A percentile compares a stretch with the other conserved stretches of the same genome.
These are phyloP conservation scores for Pleurotus platypus DNA, from an alignment of 768 basidiomycete species.

Conservation along the genomic window DNA sequence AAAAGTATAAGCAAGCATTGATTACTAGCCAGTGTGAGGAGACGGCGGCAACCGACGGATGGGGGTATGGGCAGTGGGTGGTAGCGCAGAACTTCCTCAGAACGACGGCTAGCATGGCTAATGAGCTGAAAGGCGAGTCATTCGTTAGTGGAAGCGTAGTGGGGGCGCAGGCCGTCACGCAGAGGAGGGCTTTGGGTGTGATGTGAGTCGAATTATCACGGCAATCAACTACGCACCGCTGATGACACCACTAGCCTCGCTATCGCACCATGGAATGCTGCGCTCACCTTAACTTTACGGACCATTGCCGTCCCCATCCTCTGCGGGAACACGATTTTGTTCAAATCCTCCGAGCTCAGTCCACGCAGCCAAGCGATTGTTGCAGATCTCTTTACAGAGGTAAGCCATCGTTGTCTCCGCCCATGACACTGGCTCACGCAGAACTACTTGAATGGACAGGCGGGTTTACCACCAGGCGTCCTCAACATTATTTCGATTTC, in stretches of 20 bases:
- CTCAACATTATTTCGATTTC: constrained; percentile 52
- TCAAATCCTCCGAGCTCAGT: constrained; percentile 49
- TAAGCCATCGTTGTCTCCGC: background rate
- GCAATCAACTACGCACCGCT: too few relatives aligned
- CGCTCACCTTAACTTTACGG: constrained; percentile 40
- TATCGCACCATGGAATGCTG: constrained; percentile 57
- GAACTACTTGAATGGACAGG: constrained; percentile 15
- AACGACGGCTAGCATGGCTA: constrained; percentile 28
- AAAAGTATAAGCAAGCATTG: constrained; percentile 35
- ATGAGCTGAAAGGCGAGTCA: constrained; percentile 38
- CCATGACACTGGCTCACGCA: too few relatives aligned
- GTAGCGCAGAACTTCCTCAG: constrained; percentile 22
- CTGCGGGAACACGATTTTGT: constrained; percentile 54
- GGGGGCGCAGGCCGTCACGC: constrained; percentile 40
- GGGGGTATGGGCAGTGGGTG: constrained; percentile 22
- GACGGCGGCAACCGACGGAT: constrained; percentile 26
- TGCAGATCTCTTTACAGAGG: constrained; percentile 42
- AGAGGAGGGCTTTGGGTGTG: constrained; percentile 48
- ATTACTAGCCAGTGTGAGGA: constrained; percentile 31
- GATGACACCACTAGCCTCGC: constrained; percentile 31
- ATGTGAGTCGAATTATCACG: constrained; percentile 30
- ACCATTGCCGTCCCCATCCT: constrained; percentile 43
- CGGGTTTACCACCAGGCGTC: constrained; percentile 59
- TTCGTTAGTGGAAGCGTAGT: constrained; percentile 37
- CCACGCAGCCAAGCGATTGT: constrained; percentile 45